Evolutionary conservation across 192 early-diverging fungal species (phyloP), one percentile per base, ranked within the genome.

Genomic region (Piromyces sp.): DNA sequence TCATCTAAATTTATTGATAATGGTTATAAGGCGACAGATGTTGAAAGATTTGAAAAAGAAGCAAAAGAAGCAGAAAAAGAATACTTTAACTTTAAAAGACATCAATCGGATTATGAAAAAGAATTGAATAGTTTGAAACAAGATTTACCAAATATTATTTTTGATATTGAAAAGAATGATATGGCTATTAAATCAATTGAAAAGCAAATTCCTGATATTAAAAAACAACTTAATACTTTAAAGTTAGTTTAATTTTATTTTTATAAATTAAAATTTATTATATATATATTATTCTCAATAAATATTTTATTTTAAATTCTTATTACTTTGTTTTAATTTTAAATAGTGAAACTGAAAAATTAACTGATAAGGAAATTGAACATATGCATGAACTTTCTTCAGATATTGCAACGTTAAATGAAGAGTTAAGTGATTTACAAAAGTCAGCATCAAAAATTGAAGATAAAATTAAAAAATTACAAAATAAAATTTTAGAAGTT

Each of bases 401-500:
- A 40, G 85, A 87, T 30, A 89, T 91, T 5, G 85, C 86, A 28
- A 82, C 85, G 0, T 87, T 93, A 30, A 84, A 84, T 12, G 82
- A 78, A 19, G 85, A 88, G 30, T 86, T 93, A 29, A 81, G 82
- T 7, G 80, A 83, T 80, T 85, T 94, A 30, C 89, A 93, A 81
- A 85, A 86, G 79, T 87, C 92, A 30, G 87, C 91, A 19, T 81
- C 87, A 17, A 84, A 85, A 16, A 92, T 98, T 79, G 92, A 98
- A 82, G 90, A 86, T 5, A 92, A 91, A 68, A 97, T 99, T 82
- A 89, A 90, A 58, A 85, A 87, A 36, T 87, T 98, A 29, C 96
- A 98, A 80, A 92, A 95, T 42, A 90, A 95, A 82, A 97, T 99
- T 81, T 87, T 98, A 85, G 91, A 96, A 83, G 80, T 19, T 37